Conservation (phyloP, 2,329 filamentous ascomycete species). For the Annulohypoxylon truncatum region DNA sequence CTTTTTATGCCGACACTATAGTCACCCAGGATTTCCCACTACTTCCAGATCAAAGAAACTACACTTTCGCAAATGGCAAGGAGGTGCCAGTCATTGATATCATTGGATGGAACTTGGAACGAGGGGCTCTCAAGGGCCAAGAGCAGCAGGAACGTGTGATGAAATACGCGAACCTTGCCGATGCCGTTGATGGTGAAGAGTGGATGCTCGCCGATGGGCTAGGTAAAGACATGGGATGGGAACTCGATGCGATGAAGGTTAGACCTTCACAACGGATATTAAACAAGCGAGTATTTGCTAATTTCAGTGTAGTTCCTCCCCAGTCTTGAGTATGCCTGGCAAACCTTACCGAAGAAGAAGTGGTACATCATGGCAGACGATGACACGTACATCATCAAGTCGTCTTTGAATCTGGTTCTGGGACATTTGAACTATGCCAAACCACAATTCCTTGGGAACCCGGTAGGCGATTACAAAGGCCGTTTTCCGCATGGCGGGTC, state of each 20-base stretch:
- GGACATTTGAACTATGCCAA: slow-evolving; percentile 60
- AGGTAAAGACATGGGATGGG: slow-evolving; percentile 51
- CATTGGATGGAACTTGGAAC: slow-evolving; percentile 50
- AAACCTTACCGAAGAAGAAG: slow-evolving; percentile 64
- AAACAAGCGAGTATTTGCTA: slow-evolving; percentile 4
- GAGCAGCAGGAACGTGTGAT: slow-evolving; percentile 48
- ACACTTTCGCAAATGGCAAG: slow-evolving; percentile 46
- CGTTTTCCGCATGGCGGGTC: slow-evolving; percentile 69
- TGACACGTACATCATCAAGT: slow-evolving; percentile 65
- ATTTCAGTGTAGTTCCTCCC: slow-evolving; percentile 60
- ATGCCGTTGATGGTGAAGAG: slow-evolving; percentile 51
- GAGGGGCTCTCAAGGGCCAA: slow-evolving; percentile 46
- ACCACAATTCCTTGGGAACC: slow-evolving; percentile 66
- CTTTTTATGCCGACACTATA: slow-evolving; percentile 57
- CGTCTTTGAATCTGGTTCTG: slow-evolving; percentile 61
- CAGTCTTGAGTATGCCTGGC: slow-evolving; percentile 64
- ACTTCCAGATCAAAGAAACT: slow-evolving; percentile 41
- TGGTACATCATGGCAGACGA: slow-evolving; percentile 70
- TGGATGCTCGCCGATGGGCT: slow-evolving; percentile 49
- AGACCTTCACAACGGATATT: slow-evolving; percentile 6
- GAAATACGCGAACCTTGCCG: slow-evolving; percentile 49
- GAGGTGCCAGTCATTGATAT: slow-evolving; percentile 48
- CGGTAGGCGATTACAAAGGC: slow-evolving; percentile 66
- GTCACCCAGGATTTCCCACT: slow-evolving; percentile 64
- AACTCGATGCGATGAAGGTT: slow-evolving; percentile 54